Conservation (phyloP, 768 basidiomycete genomes). For the Tremella mesenterica region DNA sequence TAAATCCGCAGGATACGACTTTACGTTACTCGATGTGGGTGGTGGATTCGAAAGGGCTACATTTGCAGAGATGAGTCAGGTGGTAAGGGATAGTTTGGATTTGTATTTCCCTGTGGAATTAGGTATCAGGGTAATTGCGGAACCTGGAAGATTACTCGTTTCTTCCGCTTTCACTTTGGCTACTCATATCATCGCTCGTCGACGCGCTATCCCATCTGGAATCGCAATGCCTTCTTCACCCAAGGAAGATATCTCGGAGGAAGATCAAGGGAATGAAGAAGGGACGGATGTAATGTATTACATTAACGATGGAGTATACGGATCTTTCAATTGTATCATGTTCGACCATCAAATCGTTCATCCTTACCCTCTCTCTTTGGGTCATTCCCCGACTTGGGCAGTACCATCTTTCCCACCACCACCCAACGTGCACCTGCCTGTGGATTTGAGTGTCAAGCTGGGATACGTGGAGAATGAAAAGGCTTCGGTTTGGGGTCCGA, state of each 20-base stretch:
- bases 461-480: constrained; percentile 41
- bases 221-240: constrained; percentile 43
- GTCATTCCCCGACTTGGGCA: constrained; percentile 15
- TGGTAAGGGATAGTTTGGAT: constrained; percentile 63
- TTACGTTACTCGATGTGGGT: constrained; percentile 81
- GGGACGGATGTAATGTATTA: constrained; percentile 81
- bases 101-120: constrained; percentile 59
- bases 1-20: constrained; percentile 65
- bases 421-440: constrained; percentile 43
- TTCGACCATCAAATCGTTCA: constrained; percentile 93
- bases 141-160: constrained; percentile 92
- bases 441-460: constrained; percentile 43
- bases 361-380: constrained; percentile 54
- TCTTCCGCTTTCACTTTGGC: constrained; percentile 83
- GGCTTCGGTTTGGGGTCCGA: constrained; percentile 89
- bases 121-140: constrained; percentile 75
- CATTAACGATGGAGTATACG: constrained; percentile 98
- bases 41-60: constrained; percentile 88
- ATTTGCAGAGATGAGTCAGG: constrained; percentile 68
- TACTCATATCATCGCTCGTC: constrained; percentile 82
- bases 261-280: constrained; percentile 44
- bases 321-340: constrained; percentile 59
- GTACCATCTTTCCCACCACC: constrained; percentile 35
- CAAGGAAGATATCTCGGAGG: constrained; percentile 26
- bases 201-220: constrained; percentile 43